phyloP scores from a whole-genome alignment of 2,329 filamentous ascomycete genomes.

The Nigrospora sphaerica region DNA sequence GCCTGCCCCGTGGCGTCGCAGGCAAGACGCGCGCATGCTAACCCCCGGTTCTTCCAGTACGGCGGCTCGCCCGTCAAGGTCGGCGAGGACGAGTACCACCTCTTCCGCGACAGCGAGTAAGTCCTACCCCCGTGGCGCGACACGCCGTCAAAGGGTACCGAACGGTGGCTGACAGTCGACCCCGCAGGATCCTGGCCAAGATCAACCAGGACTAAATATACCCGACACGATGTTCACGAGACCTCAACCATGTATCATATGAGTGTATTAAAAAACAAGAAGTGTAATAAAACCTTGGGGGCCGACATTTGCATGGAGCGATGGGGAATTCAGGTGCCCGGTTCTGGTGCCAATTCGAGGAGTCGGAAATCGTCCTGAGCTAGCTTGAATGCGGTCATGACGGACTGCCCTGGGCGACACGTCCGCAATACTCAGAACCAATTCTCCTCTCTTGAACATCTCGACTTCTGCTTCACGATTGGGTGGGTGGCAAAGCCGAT shows the following conservation, averaged over 20 bases:
- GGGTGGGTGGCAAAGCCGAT: no score
- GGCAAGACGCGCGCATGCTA: not conserved
- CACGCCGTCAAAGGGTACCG: not conserved
- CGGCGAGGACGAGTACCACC: slow-evolving; percentile 89
- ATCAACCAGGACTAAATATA: slow-evolving; percentile 63
- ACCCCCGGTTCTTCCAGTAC: slow-evolving; percentile 48
- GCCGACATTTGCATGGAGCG: slow-evolving; percentile 14
- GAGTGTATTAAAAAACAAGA: slow-evolving; percentile 6
- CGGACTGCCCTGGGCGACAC: not conserved
- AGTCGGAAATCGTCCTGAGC: slow-evolving; percentile 8
- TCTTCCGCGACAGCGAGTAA: slow-evolving; percentile 98
- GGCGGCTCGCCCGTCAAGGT: slow-evolving; percentile 95
- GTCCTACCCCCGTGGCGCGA: slow-evolving; percentile 30
- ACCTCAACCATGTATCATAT: slow-evolving; percentile 17
- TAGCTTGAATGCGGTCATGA: slow-evolving; percentile 6
- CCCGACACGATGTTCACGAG: not conserved
- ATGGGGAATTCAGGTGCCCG: slow-evolving; percentile 5
- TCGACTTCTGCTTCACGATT: not conserved
- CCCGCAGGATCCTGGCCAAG: slow-evolving; percentile 83
- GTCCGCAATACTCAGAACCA: slow-evolving; percentile 10
- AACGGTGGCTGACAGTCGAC: not conserved
- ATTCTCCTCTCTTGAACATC: slow-evolving; percentile 10
- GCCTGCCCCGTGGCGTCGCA: not conserved
- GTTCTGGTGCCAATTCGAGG: slow-evolving; percentile 1
- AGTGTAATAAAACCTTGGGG: slow-evolving; percentile 11